These are phyloP conservation scores for Euphorbia lathyris DNA, from an alignment of 345 rosid genomes.

Conservation along the genomic window DNA sequence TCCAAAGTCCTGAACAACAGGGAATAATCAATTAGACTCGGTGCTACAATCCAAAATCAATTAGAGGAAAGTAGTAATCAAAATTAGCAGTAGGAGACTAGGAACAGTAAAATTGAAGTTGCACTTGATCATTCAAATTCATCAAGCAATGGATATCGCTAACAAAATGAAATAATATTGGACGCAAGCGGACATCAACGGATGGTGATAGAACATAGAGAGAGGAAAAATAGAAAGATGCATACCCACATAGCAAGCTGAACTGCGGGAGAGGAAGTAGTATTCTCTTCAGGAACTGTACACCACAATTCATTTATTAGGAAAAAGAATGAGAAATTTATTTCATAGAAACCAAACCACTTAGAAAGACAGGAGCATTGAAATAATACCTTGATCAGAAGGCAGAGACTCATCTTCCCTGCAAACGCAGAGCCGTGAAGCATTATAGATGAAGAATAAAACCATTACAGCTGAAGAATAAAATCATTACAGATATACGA, in stretches of 20 bases:
- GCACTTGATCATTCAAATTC: neutral
- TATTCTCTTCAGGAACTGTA: constrained; percentile 57
- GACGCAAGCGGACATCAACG: neutral
- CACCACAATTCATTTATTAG: too few species aligned
- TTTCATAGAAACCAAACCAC: constrained; percentile 7
- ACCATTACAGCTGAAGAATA: too few species aligned
- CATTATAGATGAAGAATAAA: neutral
- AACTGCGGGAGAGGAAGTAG: constrained; percentile 42
- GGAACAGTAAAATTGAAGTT: neutral
- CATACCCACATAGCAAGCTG: constrained; percentile 98
- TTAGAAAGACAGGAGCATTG: neutral
- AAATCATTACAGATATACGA: neutral
- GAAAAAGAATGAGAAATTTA: constrained; percentile 4
- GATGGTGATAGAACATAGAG: too few species aligned
- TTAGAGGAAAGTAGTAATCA: neutral
- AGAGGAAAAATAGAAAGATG: neutral
- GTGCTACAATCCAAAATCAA: constrained; percentile 10
- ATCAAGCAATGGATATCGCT: neutral
- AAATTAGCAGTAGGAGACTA: neutral
- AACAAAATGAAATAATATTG: neutral
- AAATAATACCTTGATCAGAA: constrained; percentile 38
- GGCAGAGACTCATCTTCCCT: constrained; percentile 72
- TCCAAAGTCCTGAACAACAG: constrained; percentile 72
- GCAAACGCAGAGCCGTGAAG: constrained; percentile 8
- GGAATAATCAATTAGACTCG: constrained; percentile 9